A percentile compares a stretch with the other conserved stretches of the same genome.
phyloP scores from a whole-genome alignment of 495 filamentous ascomycete genomes.

The Extremus antarcticus region DNA sequence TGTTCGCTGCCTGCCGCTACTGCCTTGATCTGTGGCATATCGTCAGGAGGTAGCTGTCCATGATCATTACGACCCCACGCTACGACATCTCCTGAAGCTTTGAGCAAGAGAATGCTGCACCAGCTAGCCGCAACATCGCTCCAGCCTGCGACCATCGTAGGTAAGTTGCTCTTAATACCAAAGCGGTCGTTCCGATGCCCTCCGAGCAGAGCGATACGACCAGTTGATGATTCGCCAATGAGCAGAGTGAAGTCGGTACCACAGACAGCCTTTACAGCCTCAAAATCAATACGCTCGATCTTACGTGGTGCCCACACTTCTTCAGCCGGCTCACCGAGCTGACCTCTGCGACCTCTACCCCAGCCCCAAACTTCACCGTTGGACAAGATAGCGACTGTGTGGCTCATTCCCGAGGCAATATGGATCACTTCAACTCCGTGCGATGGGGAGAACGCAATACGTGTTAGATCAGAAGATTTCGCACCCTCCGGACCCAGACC shows the following conservation, averaged over 20 bases:
- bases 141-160: conserved; percentile 33
- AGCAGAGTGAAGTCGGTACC: conserved; percentile 75
- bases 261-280: conserved; percentile 53
- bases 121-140: conserved; percentile 62
- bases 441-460: conserved; percentile 53
- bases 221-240: conserved; percentile 40
- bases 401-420: conserved; percentile 62
- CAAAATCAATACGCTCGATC: conserved; percentile 46
- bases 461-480: conserved; percentile 14
- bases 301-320: conserved; percentile 48
- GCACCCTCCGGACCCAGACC: conserved; percentile 42
- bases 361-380: conserved; percentile 78
- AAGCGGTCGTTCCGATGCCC: conserved; percentile 48
- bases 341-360: conserved; percentile 76
- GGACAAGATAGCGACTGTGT: conserved; percentile 59
- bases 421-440: conserved; percentile 38
- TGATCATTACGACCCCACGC: conserved; percentile 76
- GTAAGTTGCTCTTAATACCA: conserved; percentile 40
- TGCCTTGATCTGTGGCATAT: conserved; percentile 38
- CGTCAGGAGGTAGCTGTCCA: conserved; percentile 59
- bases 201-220: conserved; percentile 52
- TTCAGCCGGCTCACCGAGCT: conserved; percentile 47
- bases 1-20: conserved; percentile 86
- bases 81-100: conserved; percentile 41
- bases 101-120: conserved; percentile 65